These are phyloP conservation scores for Acacia concinna DNA, from an alignment of 331 rosid genomes.

Conservation along the genomic window DNA sequence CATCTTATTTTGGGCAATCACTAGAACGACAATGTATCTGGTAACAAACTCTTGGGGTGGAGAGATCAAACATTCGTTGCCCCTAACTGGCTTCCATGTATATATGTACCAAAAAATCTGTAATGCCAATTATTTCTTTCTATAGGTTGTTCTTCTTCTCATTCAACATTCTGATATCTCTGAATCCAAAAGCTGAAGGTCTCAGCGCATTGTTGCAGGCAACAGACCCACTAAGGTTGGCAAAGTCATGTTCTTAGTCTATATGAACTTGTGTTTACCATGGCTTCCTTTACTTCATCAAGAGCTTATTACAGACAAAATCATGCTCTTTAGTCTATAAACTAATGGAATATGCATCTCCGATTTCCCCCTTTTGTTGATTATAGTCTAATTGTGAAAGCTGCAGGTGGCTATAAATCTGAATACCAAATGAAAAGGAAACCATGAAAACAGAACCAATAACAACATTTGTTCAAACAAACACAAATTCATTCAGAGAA, in stretches of 20 bases:
- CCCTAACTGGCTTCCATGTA: constrained; percentile 43
- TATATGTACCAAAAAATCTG: constrained; percentile 18
- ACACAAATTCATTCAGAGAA: constrained; percentile 65
- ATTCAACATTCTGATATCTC: background rate
- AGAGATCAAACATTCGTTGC: constrained; percentile 56
- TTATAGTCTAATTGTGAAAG: background rate
- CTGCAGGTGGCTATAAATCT: constrained; percentile 26
- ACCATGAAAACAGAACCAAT: constrained; percentile 63
- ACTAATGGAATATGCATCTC: background rate
- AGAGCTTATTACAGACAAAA: too few relatives aligned
- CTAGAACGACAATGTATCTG: constrained; percentile 30
- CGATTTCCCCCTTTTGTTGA: background rate
- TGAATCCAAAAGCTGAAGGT: constrained; percentile 18
- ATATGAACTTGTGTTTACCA: background rate
- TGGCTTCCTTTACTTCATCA: background rate
- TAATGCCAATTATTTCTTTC: constrained; percentile 35
- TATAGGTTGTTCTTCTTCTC: background rate
- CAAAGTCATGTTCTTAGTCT: constrained; percentile 13
- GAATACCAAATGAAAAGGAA: background rate
- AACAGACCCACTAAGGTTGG: constrained; percentile 30
- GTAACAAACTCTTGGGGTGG: constrained; percentile 43
- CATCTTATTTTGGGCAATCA: constrained; percentile 40
- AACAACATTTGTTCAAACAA: constrained; percentile 78
- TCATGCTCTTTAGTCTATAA: too few relatives aligned
- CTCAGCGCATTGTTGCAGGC: constrained; percentile 8